phyloP scores from a whole-genome alignment of 2,329 filamentous ascomycete genomes.

The Cladorrhinum sp. region DNA sequence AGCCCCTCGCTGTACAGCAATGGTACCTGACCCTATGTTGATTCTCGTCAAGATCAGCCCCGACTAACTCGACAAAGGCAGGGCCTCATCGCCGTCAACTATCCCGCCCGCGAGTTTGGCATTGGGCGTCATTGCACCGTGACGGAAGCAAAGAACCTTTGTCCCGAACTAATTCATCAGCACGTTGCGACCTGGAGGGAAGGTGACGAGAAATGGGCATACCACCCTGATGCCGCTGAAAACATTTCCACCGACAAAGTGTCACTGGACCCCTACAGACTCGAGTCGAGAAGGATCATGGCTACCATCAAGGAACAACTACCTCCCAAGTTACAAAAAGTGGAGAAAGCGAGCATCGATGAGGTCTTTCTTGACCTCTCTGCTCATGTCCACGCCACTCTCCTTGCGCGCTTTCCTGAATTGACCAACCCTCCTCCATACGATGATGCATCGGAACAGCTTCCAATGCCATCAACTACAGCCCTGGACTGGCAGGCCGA shows the following conservation, averaged over 20 bases:
- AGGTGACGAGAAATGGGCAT: conserved; percentile 88
- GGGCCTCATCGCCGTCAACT: conserved; percentile 93
- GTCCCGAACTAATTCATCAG: conserved; percentile 78
- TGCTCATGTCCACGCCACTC: conserved; percentile 71
- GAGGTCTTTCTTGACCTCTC: conserved; percentile 94
- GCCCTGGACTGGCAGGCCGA: conserved; percentile 82
- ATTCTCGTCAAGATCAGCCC: neutral
- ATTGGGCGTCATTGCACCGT: conserved; percentile 77
- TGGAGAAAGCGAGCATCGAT: conserved; percentile 94
- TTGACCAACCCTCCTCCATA: conserved; percentile 66
- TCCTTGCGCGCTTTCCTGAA: conserved; percentile 76
- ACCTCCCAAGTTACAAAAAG: conserved; percentile 61
- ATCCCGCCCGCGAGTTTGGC: conserved; percentile 78
- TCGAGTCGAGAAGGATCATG: conserved; percentile 80
- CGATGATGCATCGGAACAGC: conserved; percentile 65
- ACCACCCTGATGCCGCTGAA: conserved; percentile 74
- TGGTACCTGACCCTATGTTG: conserved; percentile 53
- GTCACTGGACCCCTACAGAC: conserved; percentile 85
- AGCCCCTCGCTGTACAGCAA: conserved; percentile 89
- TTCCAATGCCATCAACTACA: conserved; percentile 67
- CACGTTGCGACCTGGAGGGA: conserved; percentile 96
- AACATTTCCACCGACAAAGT: conserved; percentile 90
- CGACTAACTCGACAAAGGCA: conserved; percentile 54
- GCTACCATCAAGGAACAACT: conserved; percentile 72
- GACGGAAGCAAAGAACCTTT: conserved; percentile 79